A percentile compares a stretch with the other conserved stretches of the same genome.
Conservation (phyloP, 495 filamentous ascomycete species). For the Viridothelium virens region DNA sequence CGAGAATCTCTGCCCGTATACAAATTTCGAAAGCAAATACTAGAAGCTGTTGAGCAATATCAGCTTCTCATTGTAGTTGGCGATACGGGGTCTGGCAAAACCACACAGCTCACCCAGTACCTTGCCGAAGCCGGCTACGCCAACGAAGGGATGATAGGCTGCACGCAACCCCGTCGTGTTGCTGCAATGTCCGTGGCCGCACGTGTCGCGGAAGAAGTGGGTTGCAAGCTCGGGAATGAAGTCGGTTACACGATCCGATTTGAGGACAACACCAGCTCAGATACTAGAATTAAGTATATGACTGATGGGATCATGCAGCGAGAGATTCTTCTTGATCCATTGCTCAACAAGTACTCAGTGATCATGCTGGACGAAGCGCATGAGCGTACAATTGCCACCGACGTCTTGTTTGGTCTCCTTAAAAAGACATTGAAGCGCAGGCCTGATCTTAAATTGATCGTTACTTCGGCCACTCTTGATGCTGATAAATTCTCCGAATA, state of each 20-base stretch:
- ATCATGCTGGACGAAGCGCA: constrained; percentile 99
- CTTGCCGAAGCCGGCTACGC: constrained; percentile 87
- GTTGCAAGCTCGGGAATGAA: constrained; percentile 80
- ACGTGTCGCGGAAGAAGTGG: constrained; percentile 94
- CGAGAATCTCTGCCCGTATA: constrained; percentile 84
- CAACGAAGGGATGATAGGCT: constrained; percentile 87
- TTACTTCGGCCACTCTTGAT: constrained; percentile 92
- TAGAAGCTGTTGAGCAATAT: constrained; percentile 80
- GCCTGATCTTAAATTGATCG: constrained; percentile 86
- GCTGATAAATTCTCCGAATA: constrained; percentile 96
- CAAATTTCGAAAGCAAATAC: constrained; percentile 78
- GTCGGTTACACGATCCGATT: constrained; percentile 98
- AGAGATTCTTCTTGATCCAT: constrained; percentile 85
- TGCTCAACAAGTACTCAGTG: constrained; percentile 79
- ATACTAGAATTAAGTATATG: constrained; percentile 98
- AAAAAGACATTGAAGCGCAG: constrained; percentile 87
- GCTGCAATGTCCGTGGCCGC: constrained; percentile 96
- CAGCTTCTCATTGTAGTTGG: constrained; percentile 94
- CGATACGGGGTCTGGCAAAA: constrained; percentile 96
- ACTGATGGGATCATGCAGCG: constrained; percentile 97
- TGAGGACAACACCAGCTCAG: constrained; percentile 83
- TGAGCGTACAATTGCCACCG: constrained; percentile 92
- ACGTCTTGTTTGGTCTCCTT: constrained; percentile 86
- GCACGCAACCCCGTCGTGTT: constrained; percentile 93
- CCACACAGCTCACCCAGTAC: constrained; percentile 92